These are phyloP conservation scores for Globisporangium barbulae DNA, from an alignment of 352 stramenopile species.

Conservation along the genomic window DNA sequence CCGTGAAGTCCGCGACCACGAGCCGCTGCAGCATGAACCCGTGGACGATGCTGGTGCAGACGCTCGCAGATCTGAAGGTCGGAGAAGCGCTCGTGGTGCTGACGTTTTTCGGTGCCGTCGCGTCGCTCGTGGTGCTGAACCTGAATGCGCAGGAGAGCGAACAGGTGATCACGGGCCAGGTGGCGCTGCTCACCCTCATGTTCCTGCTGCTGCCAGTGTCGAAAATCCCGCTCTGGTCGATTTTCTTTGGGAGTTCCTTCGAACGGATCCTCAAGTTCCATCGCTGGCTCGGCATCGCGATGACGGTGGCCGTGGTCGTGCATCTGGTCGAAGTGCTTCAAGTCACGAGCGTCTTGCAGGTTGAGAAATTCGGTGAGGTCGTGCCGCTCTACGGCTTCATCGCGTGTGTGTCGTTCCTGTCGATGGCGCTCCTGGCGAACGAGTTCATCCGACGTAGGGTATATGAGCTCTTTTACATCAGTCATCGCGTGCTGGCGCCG, in stretches of 20 bases:
- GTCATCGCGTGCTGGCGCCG: slow-evolving; percentile 66
- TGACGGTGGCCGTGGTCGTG: slow-evolving; percentile 52
- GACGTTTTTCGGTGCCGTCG: slow-evolving; percentile 52
- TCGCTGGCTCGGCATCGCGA: slow-evolving; percentile 66
- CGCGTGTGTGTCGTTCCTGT: slow-evolving; percentile 53
- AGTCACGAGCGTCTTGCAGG: slow-evolving; percentile 35
- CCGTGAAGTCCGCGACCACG: slow-evolving; percentile 43
- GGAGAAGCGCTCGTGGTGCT: slow-evolving; percentile 64
- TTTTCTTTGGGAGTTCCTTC: slow-evolving; percentile 72
- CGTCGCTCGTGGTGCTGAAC: slow-evolving; percentile 31
- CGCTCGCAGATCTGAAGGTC: slow-evolving; percentile 48
- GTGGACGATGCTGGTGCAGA: slow-evolving; percentile 48
- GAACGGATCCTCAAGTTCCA: slow-evolving; percentile 86
- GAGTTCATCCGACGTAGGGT: slow-evolving; percentile 64
- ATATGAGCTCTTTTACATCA: slow-evolving; percentile 79
- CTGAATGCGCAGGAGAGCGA: slow-evolving; percentile 30
- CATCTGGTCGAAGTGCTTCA: slow-evolving; percentile 53
- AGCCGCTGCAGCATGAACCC: slow-evolving; percentile 40
- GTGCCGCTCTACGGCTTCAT: slow-evolving; percentile 61
- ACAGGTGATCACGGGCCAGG: slow-evolving; percentile 50
- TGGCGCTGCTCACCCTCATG: slow-evolving; percentile 69
- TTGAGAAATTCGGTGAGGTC: slow-evolving; percentile 51
- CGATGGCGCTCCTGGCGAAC: slow-evolving; percentile 49
- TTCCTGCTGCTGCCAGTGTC: slow-evolving; percentile 75
- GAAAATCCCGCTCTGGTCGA: slow-evolving; percentile 54